A percentile compares a stretch with the other conserved stretches of the same genome.
Conservation (phyloP, 1,284 basidiomycete species). For the Ganoderma sp. region DNA sequence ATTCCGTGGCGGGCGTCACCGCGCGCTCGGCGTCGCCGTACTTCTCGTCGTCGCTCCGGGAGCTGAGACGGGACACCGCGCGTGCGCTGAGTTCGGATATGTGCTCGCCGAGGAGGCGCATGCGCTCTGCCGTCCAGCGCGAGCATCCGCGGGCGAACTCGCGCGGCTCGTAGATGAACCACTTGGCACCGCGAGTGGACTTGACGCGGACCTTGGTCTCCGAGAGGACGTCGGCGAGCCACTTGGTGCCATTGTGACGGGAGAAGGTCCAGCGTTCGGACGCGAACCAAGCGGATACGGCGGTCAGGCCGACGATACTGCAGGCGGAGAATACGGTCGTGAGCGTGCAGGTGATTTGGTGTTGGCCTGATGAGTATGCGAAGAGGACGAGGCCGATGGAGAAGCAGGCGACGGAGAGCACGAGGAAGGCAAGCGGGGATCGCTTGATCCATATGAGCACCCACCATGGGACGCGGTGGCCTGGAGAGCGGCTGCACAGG, state of each 20-base stretch:
- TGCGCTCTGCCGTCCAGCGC: conserved; percentile 33
- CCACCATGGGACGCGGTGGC: conserved; percentile 78
- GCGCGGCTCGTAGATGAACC: conserved; percentile 39
- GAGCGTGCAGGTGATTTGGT: conserved; percentile 64
- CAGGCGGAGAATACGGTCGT: conserved; percentile 77
- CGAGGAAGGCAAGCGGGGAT: conserved; percentile 76
- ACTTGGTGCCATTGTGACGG: conserved; percentile 72
- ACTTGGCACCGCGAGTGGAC: conserved; percentile 46
- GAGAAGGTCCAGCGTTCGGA: conserved; percentile 76
- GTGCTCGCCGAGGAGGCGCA: conserved; percentile 31
- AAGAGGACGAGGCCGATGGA: conserved; percentile 72
- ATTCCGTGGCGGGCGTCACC: conserved; percentile 25
- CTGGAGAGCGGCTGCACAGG: conserved; percentile 57
- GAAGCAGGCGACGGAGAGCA: conserved; percentile 74
- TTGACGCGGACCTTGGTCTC: conserved; percentile 39
- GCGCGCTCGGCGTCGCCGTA: conserved; percentile 29
- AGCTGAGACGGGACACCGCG: conserved; percentile 20
- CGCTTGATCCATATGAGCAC: conserved; percentile 81
- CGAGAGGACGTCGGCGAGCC: conserved; percentile 71
- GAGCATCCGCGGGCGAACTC: conserved; percentile 33
- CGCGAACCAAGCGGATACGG: conserved; percentile 79
- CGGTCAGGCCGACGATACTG: conserved; percentile 75
- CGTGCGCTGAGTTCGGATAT: conserved; percentile 24
- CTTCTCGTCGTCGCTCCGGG: conserved; percentile 22
- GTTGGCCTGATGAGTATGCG: conserved; percentile 68